phyloP scores from a whole-genome alignment of 1,284 basidiomycete species.

The Abortiporus biennis region DNA sequence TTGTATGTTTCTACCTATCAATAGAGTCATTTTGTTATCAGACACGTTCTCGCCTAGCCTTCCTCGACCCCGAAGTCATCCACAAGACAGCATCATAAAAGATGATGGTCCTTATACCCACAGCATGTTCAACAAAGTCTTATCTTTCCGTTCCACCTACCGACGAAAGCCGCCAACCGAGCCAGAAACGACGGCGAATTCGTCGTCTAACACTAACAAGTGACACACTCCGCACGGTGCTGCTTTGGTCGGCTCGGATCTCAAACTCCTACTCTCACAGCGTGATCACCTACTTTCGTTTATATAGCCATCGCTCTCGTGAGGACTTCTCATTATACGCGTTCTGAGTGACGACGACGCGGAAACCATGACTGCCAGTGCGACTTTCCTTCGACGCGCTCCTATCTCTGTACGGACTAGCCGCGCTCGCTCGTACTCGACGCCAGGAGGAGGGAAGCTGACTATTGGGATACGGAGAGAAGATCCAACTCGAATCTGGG shows the following conservation, averaged over 20 bases:
- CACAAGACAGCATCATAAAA: too few relatives aligned
- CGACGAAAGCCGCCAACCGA: too few relatives aligned
- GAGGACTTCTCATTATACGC: not conserved
- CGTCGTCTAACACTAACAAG: too few relatives aligned
- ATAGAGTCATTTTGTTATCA: too few relatives aligned
- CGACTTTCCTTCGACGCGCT: conserved; percentile 21
- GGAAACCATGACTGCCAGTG: conserved; percentile 7
- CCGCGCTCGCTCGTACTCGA: conserved; percentile 3
- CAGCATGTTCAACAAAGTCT: too few relatives aligned
- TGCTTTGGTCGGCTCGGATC: not conserved
- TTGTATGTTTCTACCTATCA: too few relatives aligned
- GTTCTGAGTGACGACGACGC: not conserved
- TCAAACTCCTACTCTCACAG: not conserved
- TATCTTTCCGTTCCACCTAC: too few relatives aligned
- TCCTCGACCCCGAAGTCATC: too few relatives aligned
- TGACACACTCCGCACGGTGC: too few relatives aligned
- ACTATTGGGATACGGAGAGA: conserved; percentile 71
- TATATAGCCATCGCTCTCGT: not conserved
- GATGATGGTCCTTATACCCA: too few relatives aligned
- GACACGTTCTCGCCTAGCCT: too few relatives aligned
- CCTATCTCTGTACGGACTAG: conserved; percentile 12
- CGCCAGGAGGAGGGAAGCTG: conserved; percentile 15
- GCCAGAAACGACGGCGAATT: too few relatives aligned
- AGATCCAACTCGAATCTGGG: conserved; percentile 79
- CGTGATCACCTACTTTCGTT: not conserved